These are phyloP conservation scores for Pharus latifolius DNA, from an alignment of 176 grass and related monocot species.

Conservation along the genomic window DNA sequence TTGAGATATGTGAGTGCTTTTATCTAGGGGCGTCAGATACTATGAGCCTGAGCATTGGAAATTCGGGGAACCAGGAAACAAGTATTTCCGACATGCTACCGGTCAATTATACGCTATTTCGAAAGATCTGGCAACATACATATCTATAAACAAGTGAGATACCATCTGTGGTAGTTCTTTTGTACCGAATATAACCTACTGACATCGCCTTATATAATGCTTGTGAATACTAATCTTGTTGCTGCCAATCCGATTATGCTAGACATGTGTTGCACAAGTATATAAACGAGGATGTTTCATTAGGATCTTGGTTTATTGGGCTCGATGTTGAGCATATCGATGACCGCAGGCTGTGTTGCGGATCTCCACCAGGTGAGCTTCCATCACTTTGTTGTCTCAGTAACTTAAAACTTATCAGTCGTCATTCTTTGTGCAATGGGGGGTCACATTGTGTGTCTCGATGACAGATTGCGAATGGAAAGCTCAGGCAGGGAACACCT, in stretches of 20 bases:
- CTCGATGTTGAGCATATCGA: conserved; percentile 77
- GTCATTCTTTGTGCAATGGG: neutral
- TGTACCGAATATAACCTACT: neutral
- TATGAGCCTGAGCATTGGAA: conserved; percentile 71
- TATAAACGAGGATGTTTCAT: conserved; percentile 82
- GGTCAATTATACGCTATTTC: conserved; percentile 70
- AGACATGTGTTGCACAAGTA: conserved; percentile 82
- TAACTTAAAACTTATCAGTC: neutral
- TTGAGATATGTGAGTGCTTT: neutral
- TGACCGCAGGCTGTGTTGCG: conserved; percentile 71
- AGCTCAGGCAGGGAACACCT: conserved; percentile 70
- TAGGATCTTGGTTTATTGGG: conserved; percentile 82
- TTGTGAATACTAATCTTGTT: conserved; percentile 5
- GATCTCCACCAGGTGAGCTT: conserved; percentile 73
- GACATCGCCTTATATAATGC: neutral
- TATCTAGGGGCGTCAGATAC: conserved; percentile 57
- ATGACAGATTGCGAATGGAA: conserved; percentile 87
- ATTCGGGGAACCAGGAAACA: conserved; percentile 56
- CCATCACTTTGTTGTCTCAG: neutral
- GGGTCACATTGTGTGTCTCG: neutral
- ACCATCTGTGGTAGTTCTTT: neutral
- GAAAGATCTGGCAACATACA: conserved; percentile 62
- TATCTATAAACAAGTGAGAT: conserved; percentile 68
- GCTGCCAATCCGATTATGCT: neutral
- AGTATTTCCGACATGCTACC: conserved; percentile 65